A percentile compares a stretch with the other conserved stretches of the same genome.
phyloP scores from a whole-genome alignment of 1,284 basidiomycete species.

The Phylloporus sp. region DNA sequence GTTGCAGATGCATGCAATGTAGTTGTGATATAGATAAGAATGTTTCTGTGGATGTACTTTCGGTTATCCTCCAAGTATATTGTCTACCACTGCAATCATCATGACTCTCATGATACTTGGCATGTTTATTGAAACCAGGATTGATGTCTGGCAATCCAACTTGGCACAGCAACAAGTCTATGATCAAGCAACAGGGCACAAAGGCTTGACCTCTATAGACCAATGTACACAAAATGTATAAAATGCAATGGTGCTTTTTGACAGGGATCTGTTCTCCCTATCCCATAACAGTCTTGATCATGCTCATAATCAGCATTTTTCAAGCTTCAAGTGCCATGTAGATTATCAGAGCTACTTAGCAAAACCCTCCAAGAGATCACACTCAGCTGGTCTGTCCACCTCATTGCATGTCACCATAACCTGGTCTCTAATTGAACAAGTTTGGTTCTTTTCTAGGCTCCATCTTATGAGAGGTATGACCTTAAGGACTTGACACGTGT shows the following conservation, averaged over 20 bases:
- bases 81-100: background rate
- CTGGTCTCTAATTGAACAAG: constrained; percentile 26
- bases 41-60: background rate
- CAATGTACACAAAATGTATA: too few species aligned
- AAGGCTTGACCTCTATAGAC: too few species aligned
- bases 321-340: constrained; percentile 69
- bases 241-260: constrained; percentile 47
- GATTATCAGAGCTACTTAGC: too few species aligned
- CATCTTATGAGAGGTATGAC: constrained; percentile 26
- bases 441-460: constrained; percentile 24
- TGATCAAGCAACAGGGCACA: too few species aligned
- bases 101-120: background rate
- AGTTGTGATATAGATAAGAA: constrained; percentile 20
- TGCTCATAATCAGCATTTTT: constrained; percentile 76
- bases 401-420: too few species aligned
- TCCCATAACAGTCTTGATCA: constrained; percentile 45
- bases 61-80: background rate
- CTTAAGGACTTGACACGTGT: constrained; percentile 28
- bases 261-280: constrained; percentile 77
- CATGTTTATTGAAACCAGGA: background rate
- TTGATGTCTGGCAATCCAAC: background rate
- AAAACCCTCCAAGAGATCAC: too few species aligned
- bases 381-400: too few species aligned
- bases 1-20: constrained; percentile 19
- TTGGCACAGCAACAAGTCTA: background rate